Evolutionary conservation across 2,329 filamentous ascomycete species (phyloP).

Genomic region (Tolypocladium album): DNA sequence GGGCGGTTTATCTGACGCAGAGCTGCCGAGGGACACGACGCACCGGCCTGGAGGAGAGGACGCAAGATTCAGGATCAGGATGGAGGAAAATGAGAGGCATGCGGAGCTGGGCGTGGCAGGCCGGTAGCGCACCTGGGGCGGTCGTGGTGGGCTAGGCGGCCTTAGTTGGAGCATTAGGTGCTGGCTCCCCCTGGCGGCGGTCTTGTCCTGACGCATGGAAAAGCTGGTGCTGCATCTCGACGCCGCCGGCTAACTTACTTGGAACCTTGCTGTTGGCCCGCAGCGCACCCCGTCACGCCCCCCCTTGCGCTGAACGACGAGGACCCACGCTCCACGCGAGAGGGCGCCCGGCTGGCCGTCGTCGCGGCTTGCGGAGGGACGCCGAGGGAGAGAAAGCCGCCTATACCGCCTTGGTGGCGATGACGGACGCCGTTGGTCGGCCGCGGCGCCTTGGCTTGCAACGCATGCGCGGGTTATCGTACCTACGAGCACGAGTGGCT

Average conservation of each 20-base stretch:
- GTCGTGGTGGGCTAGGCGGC: neutral
- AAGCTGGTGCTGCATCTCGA: neutral
- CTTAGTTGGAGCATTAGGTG: neutral
- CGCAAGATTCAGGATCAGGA: neutral
- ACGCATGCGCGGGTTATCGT: too few species aligned
- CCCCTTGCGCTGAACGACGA: neutral
- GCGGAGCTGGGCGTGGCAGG: neutral
- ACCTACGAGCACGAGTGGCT: too few species aligned
- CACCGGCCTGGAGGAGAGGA: neutral
- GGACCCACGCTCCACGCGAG: neutral
- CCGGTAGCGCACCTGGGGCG: neutral
- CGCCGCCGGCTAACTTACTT: neutral
- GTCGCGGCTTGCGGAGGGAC: too few species aligned
- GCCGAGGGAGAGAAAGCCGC: too few species aligned
- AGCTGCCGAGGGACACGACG: neutral
- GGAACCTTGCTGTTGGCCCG: neutral
- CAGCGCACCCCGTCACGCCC: neutral
- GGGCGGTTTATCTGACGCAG: neutral
- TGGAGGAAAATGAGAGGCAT: neutral
- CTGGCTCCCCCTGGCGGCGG: neutral
- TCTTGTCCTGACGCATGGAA: neutral
- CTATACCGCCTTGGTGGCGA: too few species aligned
- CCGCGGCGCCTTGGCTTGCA: too few species aligned
- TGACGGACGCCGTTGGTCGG: too few species aligned
- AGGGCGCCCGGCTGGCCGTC: too few species aligned